Evolutionary conservation across 2,329 filamentous ascomycete species (phyloP).

Genomic region (Thelonectria blattea): DNA sequence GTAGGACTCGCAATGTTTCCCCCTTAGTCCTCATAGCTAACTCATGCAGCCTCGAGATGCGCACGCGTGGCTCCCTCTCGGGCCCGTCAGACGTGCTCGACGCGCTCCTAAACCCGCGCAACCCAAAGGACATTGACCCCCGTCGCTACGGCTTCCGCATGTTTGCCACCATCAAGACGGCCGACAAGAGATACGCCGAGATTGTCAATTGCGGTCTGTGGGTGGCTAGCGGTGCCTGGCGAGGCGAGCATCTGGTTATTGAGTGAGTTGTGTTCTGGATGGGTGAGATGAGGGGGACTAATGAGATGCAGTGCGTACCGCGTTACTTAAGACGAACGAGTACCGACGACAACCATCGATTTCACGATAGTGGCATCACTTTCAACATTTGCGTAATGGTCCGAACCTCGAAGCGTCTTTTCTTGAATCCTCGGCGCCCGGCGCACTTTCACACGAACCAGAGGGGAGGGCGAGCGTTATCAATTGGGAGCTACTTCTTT

Average conservation of each 20-base stretch:
- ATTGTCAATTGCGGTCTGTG: conserved; percentile 57
- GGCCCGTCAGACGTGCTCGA: conserved; percentile 53
- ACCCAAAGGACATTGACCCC: conserved; percentile 48
- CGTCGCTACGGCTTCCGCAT: conserved; percentile 56
- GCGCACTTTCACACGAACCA: conserved; percentile 20
- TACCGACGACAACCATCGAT: conserved; percentile 14
- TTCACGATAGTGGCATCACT: too few relatives aligned
- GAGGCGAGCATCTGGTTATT: conserved; percentile 52
- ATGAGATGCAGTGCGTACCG: conserved; percentile 41
- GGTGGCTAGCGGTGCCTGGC: conserved; percentile 57
- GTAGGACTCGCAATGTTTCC: too few relatives aligned
- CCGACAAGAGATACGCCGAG: conserved; percentile 55
- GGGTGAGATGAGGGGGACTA: neutral
- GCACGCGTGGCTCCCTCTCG: conserved; percentile 54
- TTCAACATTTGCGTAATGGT: conserved; percentile 31
- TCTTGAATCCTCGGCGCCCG: conserved; percentile 31
- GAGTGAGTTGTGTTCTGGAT: conserved; percentile 44
- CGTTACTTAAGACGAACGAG: conserved; percentile 36
- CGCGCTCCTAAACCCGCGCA: conserved; percentile 45
- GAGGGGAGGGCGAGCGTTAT: conserved; percentile 15
- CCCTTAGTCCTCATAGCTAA: too few relatives aligned
- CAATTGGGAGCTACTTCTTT: conserved; percentile 16
- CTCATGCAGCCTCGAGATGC: conserved; percentile 49
- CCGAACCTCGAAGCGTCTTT: neutral
- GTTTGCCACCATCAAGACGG: conserved; percentile 57